Base-by-base conservation (phyloP, 1,284 basidiomycete genomes). In the Salmacisia buchloeana region DNA sequence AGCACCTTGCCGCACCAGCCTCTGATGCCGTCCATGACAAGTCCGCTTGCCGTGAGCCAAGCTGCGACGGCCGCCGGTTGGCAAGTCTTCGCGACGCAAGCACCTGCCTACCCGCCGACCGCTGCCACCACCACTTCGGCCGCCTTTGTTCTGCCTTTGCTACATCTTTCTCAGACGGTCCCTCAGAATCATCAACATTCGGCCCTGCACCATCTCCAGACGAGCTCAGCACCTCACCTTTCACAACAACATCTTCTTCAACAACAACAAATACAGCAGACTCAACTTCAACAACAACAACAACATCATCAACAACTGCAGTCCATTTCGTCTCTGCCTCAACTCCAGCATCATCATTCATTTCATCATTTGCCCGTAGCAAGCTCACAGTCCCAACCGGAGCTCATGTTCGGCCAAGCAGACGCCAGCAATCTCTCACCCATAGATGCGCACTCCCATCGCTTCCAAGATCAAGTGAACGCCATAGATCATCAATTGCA, bases 91-190 rank as follows among this genome's bases (percentile, higher is more conserved):
- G 7, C 5, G 2, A 23, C 7, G 1, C 23, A 21, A 27, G 5
- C 29, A 12, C 18, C 46, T n/a, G n/a, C n/a, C n/a, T n/a, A n/a
- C 1, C 21, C 23, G 23, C 23, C 1, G 7, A 13, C 46, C 13
- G 46, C n/a, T 10, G 13, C 46, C 15, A 27, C 46, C 1, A 15
- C n/a, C 15, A 27, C 46, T 9, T 52, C 21, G 23, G n/a, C 46
- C 4, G 15, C 46, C 9, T 3, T 31, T 27, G 27, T 31, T 13
- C 46, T 27, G 4, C 46, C 21, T 9, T 18, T 52, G 7, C 23
- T 52, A 27, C 46, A 52, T 52, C 46, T 52, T 18, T 52, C 46
- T 9, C 46, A 52, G 46, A 52, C 46, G n/a, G 13, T 52, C 25
- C 46, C 46, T 43, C 18, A 15, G 7, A 27, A 27, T 9, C 23